A percentile compares a stretch with the other conserved stretches of the same genome.
Evolutionary conservation across 768 basidiomycete genomes (phyloP).

Genomic region (Austroboletus eburneus): DNA sequence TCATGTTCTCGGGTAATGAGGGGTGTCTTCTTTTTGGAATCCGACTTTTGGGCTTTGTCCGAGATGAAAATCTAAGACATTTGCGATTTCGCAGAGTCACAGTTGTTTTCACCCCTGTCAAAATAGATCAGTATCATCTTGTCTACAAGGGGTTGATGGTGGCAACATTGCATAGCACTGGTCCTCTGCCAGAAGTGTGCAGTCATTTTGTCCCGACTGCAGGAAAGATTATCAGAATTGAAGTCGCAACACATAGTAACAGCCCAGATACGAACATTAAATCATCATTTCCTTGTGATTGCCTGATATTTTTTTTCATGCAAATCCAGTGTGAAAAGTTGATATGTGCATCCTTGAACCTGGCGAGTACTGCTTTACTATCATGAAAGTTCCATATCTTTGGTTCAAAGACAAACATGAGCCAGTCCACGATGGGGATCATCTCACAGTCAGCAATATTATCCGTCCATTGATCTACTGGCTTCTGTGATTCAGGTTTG

Average conservation of each 20-base stretch:
- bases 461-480: no score
- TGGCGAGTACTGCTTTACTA: not conserved
- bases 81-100: not conserved
- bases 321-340: slow-evolving; percentile 2
- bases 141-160: slow-evolving; percentile 2
- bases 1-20: not conserved
- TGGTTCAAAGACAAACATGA: slow-evolving; percentile 2
- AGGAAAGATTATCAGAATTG: no score
- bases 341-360: slow-evolving; percentile 4
- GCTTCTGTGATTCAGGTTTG: no score
- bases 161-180: slow-evolving; percentile 6
- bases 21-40: not conserved
- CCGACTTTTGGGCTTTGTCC: not conserved
- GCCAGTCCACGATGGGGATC: not conserved
- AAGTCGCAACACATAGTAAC: no score
- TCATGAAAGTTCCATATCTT: no score
- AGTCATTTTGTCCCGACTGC: not conserved
- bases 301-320: not conserved
- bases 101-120: not conserved
- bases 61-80: slow-evolving; percentile 7
- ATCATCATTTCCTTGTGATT: not conserved
- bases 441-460: not conserved
- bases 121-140: slow-evolving; percentile 10
- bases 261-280: not conserved
- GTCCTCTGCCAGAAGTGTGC: slow-evolving; percentile 6